Conservation (phyloP, 1,139 yeast genomes). For the Waltiozyma sp. region DNA sequence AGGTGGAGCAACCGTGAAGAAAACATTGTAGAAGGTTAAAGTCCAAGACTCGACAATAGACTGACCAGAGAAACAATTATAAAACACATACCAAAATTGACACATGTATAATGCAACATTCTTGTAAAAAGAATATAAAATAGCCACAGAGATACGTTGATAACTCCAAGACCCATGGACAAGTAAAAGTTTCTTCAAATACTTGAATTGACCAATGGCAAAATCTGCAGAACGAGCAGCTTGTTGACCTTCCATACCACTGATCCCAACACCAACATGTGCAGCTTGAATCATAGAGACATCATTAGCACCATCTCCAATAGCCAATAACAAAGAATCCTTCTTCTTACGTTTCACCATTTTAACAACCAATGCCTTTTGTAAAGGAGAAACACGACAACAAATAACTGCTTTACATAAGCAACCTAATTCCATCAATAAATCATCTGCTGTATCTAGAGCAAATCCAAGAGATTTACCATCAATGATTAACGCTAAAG, state of each 20-base stretch:
- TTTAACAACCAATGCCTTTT: slow-evolving; percentile 91
- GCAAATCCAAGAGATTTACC: slow-evolving; percentile 87
- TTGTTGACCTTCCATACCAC: slow-evolving; percentile 99
- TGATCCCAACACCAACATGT: slow-evolving; percentile 95
- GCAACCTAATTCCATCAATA: slow-evolving; percentile 69
- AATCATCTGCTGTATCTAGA: slow-evolving; percentile 71
- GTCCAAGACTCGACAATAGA: slow-evolving; percentile 98
- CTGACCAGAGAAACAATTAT: slow-evolving; percentile 90
- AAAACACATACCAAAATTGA: slow-evolving; percentile 94
- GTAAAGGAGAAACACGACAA: slow-evolving; percentile 96
- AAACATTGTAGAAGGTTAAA: slow-evolving; percentile 88
- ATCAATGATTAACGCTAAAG: slow-evolving; percentile 85
- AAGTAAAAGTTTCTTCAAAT: slow-evolving; percentile 64
- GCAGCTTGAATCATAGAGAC: slow-evolving; percentile 99
- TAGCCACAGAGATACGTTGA: slow-evolving; percentile 86
- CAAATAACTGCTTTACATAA: slow-evolving; percentile 92
- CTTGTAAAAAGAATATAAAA: slow-evolving; percentile 89
- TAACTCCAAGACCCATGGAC: slow-evolving; percentile 99
- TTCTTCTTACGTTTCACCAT: slow-evolving; percentile 75
- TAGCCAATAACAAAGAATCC: slow-evolving; percentile 74
- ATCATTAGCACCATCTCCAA: slow-evolving; percentile 98
- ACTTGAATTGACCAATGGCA: slow-evolving; percentile 92
- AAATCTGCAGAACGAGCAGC: slow-evolving; percentile 98
- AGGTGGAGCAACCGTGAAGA: slow-evolving; percentile 92
- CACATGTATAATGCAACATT: slow-evolving; percentile 94